Evolutionary conservation across 768 basidiomycete species (phyloP).

Genomic region (Amylocystis lapponica): DNA sequence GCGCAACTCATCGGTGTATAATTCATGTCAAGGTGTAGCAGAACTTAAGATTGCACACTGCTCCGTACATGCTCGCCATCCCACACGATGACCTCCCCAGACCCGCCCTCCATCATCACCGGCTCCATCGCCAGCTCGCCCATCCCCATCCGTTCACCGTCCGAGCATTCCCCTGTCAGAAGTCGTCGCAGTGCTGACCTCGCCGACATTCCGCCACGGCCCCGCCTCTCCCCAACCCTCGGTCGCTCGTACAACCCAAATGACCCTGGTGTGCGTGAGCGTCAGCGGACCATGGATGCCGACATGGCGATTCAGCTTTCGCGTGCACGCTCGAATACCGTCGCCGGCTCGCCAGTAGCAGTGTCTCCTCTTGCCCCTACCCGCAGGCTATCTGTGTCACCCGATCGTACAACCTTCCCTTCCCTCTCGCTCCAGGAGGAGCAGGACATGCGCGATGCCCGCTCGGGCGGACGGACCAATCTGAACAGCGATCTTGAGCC

Average conservation of each 20-base stretch:
- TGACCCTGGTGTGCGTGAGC: slow-evolving; percentile 73
- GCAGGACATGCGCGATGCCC: slow-evolving; percentile 37
- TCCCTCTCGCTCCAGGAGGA: slow-evolving; percentile 45
- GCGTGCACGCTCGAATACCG: slow-evolving; percentile 60
- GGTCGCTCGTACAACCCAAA: slow-evolving; percentile 58
- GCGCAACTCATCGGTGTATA: too few relatives aligned
- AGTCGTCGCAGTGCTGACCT: slow-evolving; percentile 19
- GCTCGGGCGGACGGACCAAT: slow-evolving; percentile 13
- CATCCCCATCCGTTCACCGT: slow-evolving; percentile 14
- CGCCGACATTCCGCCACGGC: slow-evolving; percentile 26
- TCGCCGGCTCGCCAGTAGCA: slow-evolving; percentile 29
- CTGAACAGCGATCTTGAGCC: slow-evolving; percentile 2
- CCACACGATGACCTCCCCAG: slow-evolving; percentile 25
- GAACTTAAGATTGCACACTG: too few relatives aligned
- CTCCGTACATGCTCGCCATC: too few relatives aligned
- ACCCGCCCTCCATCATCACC: slow-evolving; percentile 19
- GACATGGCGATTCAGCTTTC: slow-evolving; percentile 86
- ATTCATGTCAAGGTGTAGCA: too few relatives aligned
- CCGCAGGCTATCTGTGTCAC: slow-evolving; percentile 20
- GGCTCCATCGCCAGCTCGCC: slow-evolving; percentile 20
- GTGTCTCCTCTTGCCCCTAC: slow-evolving; percentile 29
- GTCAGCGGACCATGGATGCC: slow-evolving; percentile 90
- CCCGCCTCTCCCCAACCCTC: slow-evolving; percentile 59
- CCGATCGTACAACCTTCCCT: slow-evolving; percentile 27
- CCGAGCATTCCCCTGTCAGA: slow-evolving; percentile 23